Conservation (phyloP, 306 rosid species). For the Quillaja saponaria region DNA sequence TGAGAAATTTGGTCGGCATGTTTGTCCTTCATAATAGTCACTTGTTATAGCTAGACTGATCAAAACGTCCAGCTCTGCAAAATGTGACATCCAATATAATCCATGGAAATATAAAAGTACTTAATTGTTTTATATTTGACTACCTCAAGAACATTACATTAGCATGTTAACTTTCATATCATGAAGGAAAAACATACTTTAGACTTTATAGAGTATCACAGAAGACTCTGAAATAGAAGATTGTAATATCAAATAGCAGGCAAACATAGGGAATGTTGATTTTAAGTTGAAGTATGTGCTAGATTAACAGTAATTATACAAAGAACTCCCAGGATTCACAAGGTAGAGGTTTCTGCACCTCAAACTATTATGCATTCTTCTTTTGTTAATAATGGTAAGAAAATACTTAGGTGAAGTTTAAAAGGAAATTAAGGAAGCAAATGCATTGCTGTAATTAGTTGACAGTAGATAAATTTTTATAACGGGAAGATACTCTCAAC, state of each 20-base stretch:
- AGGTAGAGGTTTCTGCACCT: conserved; percentile 7
- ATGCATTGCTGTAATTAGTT: background rate
- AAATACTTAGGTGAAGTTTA: conserved; percentile 16
- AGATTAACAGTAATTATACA: conserved; percentile 17
- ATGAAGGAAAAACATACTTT: too few species aligned
- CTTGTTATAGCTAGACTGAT: conserved; percentile 82
- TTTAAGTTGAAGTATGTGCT: conserved; percentile 26
- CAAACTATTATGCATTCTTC: background rate
- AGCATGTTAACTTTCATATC: too few species aligned
- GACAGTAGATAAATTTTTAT: background rate
- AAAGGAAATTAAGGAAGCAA: conserved; percentile 13
- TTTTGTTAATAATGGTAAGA: conserved; percentile 17
- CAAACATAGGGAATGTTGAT: too few species aligned
- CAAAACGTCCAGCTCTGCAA: conserved; percentile 91
- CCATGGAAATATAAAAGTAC: conserved; percentile 19
- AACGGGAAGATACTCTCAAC: background rate
- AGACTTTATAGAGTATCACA: too few species aligned
- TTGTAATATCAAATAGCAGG: too few species aligned
- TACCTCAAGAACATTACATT: too few species aligned
- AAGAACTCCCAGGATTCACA: conserved; percentile 1
- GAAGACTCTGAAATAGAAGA: too few species aligned
- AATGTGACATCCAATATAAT: conserved; percentile 39
- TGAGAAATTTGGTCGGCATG: conserved; percentile 66
- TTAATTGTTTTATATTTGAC: too few species aligned
- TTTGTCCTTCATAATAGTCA: conserved; percentile 80